A percentile compares a stretch with the other conserved stretches of the same genome.
These are phyloP conservation scores for Rhodotorula sp. DNA, from an alignment of 1,284 basidiomycete species.

Conservation along the genomic window DNA sequence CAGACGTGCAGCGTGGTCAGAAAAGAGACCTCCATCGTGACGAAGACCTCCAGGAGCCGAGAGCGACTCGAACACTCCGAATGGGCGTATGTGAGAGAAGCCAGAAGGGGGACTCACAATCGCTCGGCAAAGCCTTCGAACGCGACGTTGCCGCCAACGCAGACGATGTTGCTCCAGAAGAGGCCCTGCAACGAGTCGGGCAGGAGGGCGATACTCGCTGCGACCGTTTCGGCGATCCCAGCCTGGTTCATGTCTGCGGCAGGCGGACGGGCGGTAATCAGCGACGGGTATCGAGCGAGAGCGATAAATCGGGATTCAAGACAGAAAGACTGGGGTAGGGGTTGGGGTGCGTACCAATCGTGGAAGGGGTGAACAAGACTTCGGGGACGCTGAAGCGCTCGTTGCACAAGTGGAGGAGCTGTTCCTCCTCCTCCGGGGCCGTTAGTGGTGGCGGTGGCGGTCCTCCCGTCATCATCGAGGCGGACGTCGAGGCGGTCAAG, in stretches of 20 bases:
- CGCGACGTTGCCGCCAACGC: slow-evolving; percentile 78
- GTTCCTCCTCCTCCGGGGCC: slow-evolving; percentile 57
- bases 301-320: neutral
- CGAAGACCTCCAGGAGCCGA: neutral
- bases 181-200: slow-evolving; percentile 77
- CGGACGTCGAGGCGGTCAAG: no score
- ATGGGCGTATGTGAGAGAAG: neutral
- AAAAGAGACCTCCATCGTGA: slow-evolving; percentile 49
- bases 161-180: slow-evolving; percentile 89
- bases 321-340: no score
- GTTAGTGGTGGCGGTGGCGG: neutral
- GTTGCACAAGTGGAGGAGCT: slow-evolving; percentile 79
- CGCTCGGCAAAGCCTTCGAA: slow-evolving; percentile 71
- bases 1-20: neutral
- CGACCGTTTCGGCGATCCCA: slow-evolving; percentile 72
- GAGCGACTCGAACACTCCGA: neutral
- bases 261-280: neutral
- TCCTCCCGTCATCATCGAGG: no score
- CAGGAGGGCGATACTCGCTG: slow-evolving; percentile 67
- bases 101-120: slow-evolving; percentile 55
- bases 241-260: slow-evolving; percentile 70
- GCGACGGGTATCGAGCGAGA: neutral
- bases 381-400: slow-evolving; percentile 89
- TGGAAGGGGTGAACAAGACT: slow-evolving; percentile 79
- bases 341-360: slow-evolving; percentile 69